Evolutionary conservation across 2,329 filamentous ascomycete genomes (phyloP).

Genomic region (Aspergillus hiratsukae): DNA sequence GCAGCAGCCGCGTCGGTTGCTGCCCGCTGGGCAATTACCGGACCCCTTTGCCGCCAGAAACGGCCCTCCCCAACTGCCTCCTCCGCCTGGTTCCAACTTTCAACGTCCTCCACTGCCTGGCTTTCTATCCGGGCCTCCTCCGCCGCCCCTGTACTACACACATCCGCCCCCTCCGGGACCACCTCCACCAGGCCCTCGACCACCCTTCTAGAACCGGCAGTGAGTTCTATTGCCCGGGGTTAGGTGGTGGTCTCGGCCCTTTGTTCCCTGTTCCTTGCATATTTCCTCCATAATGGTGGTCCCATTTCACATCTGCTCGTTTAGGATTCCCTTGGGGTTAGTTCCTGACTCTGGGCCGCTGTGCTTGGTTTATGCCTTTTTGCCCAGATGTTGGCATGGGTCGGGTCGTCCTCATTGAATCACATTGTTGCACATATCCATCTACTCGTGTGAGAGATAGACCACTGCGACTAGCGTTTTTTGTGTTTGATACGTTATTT

Average conservation of each 20-base stretch:
- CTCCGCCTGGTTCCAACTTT: constrained; percentile 37
- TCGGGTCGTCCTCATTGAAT: background rate
- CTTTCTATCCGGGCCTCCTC: constrained; percentile 21
- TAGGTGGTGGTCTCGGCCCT: background rate
- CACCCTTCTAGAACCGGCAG: constrained; percentile 11
- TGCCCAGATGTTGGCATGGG: background rate
- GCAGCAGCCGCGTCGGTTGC: constrained; percentile 33
- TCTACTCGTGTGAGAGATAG: background rate
- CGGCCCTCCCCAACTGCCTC: constrained; percentile 37
- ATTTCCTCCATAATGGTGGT: background rate
- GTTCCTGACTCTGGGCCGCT: too few species aligned
- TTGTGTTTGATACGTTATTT: background rate
- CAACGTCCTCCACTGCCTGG: constrained; percentile 28
- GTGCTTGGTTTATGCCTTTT: background rate
- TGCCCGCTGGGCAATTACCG: constrained; percentile 34
- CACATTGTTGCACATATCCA: background rate
- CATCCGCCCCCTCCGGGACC: constrained; percentile 14
- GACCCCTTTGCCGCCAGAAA: constrained; percentile 34
- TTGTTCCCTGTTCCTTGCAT: background rate
- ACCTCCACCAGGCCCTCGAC: constrained; percentile 14
- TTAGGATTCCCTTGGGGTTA: background rate
- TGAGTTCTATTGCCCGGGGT: background rate
- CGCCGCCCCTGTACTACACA: constrained; percentile 21
- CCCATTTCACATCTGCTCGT: background rate
- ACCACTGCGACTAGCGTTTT: background rate